Evolutionary conservation across 257 asterid genomes (phyloP).

Genomic region (Solanum pinnatisectum): DNA sequence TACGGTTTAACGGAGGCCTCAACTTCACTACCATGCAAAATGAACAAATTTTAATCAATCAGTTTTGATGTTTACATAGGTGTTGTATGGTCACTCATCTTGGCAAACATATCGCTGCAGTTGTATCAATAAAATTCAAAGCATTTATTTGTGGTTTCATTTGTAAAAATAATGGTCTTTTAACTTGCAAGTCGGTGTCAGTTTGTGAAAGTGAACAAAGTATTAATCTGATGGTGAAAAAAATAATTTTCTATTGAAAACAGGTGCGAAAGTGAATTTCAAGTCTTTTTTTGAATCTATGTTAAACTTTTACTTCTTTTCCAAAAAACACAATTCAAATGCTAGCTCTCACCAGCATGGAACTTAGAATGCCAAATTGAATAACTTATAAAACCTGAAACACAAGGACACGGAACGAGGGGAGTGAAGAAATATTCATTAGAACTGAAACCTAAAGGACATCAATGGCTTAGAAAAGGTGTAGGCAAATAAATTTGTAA

Average conservation of each 20-base stretch:
- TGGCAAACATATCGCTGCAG: neutral
- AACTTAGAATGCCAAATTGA: neutral
- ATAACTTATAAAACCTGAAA: neutral
- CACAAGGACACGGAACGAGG: neutral
- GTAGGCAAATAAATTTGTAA: neutral
- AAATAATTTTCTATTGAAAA: neutral
- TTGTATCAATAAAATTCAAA: neutral
- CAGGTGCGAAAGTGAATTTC: neutral
- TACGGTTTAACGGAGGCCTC: neutral
- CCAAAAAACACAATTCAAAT: neutral
- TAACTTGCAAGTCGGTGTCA: neutral
- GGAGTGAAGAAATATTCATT: neutral
- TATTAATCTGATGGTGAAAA: neutral
- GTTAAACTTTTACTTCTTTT: neutral
- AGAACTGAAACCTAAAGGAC: neutral
- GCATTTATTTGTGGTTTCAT: neutral
- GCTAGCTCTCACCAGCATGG: neutral
- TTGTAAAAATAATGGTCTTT: neutral
- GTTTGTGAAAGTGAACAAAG: neutral
- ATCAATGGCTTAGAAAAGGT: neutral
- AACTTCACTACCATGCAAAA: neutral
- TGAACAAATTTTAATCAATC: neutral
- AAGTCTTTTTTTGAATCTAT: neutral
- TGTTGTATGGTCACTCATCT: neutral
- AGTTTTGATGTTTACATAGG: neutral